phyloP scores from a whole-genome alignment of 768 basidiomycete genomes.

The Russula abietina region DNA sequence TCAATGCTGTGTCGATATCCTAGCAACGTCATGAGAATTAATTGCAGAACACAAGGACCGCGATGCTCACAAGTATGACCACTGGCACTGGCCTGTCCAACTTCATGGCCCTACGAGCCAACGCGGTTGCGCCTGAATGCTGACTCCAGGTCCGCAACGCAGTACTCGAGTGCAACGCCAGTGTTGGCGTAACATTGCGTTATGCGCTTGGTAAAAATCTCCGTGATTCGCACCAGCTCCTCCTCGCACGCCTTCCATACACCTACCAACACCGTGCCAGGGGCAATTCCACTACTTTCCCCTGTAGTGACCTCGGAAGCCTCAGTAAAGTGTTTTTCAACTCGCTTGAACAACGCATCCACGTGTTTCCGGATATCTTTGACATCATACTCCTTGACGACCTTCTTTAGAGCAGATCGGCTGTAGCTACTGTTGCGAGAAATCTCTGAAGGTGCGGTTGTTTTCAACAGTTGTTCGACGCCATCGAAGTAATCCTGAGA shows the following conservation, averaged over 20 bases:
- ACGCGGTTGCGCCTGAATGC: slow-evolving; percentile 65
- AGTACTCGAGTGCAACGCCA: slow-evolving; percentile 70
- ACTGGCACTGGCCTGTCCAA: not conserved
- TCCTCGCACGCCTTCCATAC: slow-evolving; percentile 93
- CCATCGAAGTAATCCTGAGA: slow-evolving; percentile 90
- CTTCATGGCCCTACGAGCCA: slow-evolving; percentile 23
- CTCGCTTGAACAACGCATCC: slow-evolving; percentile 80
- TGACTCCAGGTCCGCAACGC: slow-evolving; percentile 63
- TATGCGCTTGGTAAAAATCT: slow-evolving; percentile 62
- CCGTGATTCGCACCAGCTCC: slow-evolving; percentile 68
- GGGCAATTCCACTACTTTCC: slow-evolving; percentile 46
- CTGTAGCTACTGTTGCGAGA: slow-evolving; percentile 68
- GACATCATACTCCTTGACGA: slow-evolving; percentile 74
- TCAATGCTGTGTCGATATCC: not conserved
- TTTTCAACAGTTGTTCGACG: slow-evolving; percentile 79
- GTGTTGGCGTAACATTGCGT: slow-evolving; percentile 73
- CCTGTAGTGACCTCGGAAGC: slow-evolving; percentile 59
- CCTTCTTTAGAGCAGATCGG: slow-evolving; percentile 72
- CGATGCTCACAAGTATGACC: not conserved
- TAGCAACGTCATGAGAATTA: slow-evolving; percentile 1
- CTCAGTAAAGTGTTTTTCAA: slow-evolving; percentile 94
- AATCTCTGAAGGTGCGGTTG: slow-evolving; percentile 71
- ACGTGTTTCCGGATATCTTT: slow-evolving; percentile 90
- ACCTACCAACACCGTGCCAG: slow-evolving; percentile 64
- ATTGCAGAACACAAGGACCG: not conserved